phyloP scores from a whole-genome alignment of 768 basidiomycete species.

The Termitomyces sp. region DNA sequence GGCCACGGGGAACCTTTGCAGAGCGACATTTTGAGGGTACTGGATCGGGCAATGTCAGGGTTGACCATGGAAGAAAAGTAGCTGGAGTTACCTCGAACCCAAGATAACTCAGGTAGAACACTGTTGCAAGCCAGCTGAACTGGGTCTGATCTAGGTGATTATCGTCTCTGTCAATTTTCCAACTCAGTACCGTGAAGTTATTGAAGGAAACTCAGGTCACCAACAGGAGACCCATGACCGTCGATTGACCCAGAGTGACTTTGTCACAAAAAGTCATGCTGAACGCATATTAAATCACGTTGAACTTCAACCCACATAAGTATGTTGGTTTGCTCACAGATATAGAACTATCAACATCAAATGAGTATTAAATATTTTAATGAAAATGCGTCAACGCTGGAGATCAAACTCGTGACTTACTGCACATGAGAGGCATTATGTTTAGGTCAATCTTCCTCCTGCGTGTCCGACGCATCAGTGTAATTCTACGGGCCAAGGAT shows the following conservation, averaged over 20 bases:
- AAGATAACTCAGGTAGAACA: conserved; percentile 74
- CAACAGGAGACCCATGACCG: conserved; percentile 67
- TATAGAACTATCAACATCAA: conserved; percentile 50
- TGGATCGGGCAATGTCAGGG: conserved; percentile 22
- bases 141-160: conserved; percentile 60
- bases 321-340: conserved; percentile 39
- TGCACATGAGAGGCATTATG: conserved; percentile 79
- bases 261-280: conserved; percentile 83
- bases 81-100: conserved; percentile 40
- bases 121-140: conserved; percentile 75
- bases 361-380: not conserved
- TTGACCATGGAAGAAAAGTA: not conserved
- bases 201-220: conserved; percentile 14
- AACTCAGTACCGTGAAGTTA: not conserved
- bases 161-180: conserved; percentile 36
- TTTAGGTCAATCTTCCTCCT: conserved; percentile 75
- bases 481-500: not conserved
- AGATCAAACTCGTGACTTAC: too few relatives aligned
- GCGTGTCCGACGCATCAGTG: conserved; percentile 1
- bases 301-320: not conserved
- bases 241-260: conserved; percentile 67
- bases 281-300: conserved; percentile 1
- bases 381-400: not conserved
- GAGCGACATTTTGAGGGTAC: conserved; percentile 75
- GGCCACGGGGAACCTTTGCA: conserved; percentile 71